Conservation (phyloP, 2,329 filamentous ascomycete species). For the Aphanocladium album region DNA sequence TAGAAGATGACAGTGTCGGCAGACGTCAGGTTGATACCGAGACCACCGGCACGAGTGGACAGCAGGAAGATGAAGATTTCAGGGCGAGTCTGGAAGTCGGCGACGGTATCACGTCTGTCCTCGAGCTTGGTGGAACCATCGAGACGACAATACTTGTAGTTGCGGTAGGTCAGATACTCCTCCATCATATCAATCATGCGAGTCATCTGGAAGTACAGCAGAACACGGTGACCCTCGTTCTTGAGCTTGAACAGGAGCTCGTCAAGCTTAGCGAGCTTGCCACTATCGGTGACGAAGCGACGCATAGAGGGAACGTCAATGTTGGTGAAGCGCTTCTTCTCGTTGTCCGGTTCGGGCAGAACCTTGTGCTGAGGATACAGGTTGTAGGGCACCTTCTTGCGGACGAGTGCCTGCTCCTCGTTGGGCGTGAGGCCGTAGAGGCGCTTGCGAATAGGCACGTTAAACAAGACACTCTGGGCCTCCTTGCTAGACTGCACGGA, state of each 20-base stretch:
- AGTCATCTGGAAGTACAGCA: slow-evolving; percentile 99
- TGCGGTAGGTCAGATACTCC: slow-evolving; percentile 96
- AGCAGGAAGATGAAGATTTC: slow-evolving; percentile 97
- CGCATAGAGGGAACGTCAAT: slow-evolving; percentile 94
- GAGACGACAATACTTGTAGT: slow-evolving; percentile 96
- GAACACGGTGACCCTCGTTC: slow-evolving; percentile 83
- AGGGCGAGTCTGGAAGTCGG: slow-evolving; percentile 89
- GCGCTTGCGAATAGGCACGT: slow-evolving; percentile 64
- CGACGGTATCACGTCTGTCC: slow-evolving; percentile 91
- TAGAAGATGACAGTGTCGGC: slow-evolving; percentile 99
- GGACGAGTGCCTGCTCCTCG: slow-evolving; percentile 71
- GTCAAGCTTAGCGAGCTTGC: slow-evolving; percentile 90
- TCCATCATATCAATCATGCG: slow-evolving; percentile 99
- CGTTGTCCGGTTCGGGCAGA: slow-evolving; percentile 72
- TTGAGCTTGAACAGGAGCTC: slow-evolving; percentile 84
- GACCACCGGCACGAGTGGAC: slow-evolving; percentile 91
- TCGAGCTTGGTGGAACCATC: slow-evolving; percentile 97
- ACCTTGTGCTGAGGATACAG: slow-evolving; percentile 59
- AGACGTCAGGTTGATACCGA: slow-evolving; percentile 94
- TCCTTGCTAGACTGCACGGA: slow-evolving; percentile 62
- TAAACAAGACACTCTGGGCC: slow-evolving; percentile 73
- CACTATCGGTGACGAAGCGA: slow-evolving; percentile 94
- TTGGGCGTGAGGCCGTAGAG: slow-evolving; percentile 62
- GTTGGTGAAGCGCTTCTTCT: slow-evolving; percentile 80
- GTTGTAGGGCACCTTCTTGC: slow-evolving; percentile 62